phyloP scores from a whole-genome alignment of 345 rosid species.

The Moricandia moricandioides region DNA sequence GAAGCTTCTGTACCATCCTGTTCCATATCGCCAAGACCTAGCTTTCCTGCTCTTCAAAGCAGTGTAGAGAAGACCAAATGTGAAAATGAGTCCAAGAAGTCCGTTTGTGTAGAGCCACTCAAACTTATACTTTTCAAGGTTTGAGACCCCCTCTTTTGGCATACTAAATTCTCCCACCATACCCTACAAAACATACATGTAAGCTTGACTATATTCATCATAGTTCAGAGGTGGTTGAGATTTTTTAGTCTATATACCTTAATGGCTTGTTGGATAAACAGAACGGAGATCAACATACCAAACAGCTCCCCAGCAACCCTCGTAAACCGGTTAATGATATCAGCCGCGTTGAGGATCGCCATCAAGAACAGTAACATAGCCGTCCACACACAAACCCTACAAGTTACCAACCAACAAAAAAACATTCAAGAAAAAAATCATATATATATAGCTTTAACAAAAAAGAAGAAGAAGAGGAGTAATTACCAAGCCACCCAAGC shows the following conservation, averaged over 20 bases:
- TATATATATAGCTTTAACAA: neutral
- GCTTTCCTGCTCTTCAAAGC: conserved; percentile 73
- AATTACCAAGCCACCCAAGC: conserved; percentile 87
- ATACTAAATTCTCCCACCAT: conserved; percentile 58
- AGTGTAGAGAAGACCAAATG: conserved; percentile 63
- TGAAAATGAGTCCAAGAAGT: conserved; percentile 65
- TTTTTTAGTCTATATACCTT: conserved; percentile 42
- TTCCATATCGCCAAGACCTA: conserved; percentile 71
- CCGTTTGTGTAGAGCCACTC: conserved; percentile 78
- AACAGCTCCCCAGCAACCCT: conserved; percentile 82
- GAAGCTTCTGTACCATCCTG: conserved; percentile 60
- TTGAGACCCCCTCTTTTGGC: conserved; percentile 48
- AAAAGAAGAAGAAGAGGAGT: neutral
- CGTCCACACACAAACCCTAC: conserved; percentile 94
- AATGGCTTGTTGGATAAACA: conserved; percentile 83
- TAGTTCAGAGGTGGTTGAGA: neutral
- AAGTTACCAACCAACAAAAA: conserved; percentile 9
- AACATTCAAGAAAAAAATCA: neutral
- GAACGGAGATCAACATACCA: conserved; percentile 75
- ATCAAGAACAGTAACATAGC: conserved; percentile 65
- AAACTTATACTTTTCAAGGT: conserved; percentile 47
- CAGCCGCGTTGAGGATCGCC: conserved; percentile 59
- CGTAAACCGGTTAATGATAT: conserved; percentile 70
- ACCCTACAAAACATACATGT: conserved; percentile 40
- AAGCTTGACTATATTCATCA: neutral